phyloP scores from a whole-genome alignment of 495 filamentous ascomycete species.

The Hypomontagnella monticulosa region DNA sequence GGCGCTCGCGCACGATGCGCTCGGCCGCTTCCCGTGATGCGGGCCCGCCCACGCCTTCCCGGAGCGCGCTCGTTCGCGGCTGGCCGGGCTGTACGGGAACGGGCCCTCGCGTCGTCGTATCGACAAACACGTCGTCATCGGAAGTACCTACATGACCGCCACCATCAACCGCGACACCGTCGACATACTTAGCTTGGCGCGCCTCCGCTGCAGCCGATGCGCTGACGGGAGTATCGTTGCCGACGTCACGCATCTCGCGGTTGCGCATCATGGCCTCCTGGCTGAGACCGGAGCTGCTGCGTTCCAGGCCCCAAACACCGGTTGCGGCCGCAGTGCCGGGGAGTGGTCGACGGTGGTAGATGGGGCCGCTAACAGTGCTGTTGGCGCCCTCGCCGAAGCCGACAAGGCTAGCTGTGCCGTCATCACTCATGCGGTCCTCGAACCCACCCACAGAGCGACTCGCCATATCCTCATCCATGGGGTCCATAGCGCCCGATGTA shows the following conservation, averaged over 20 bases:
- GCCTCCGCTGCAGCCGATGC: constrained; percentile 53
- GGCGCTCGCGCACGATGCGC: constrained; percentile 62
- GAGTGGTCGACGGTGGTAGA: constrained; percentile 61
- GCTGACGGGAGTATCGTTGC: constrained; percentile 53
- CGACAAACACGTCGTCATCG: constrained; percentile 53
- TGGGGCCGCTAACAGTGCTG: constrained; percentile 79
- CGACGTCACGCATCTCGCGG: constrained; percentile 39
- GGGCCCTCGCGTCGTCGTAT: constrained; percentile 55
- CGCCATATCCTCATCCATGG: constrained; percentile 55
- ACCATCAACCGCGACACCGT: constrained; percentile 56
- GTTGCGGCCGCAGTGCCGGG: constrained; percentile 43
- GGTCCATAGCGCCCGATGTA: constrained; percentile 47
- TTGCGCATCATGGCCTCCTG: constrained; percentile 47
- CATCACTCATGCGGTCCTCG: constrained; percentile 81
- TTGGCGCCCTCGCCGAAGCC: constrained; percentile 89
- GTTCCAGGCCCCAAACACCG: constrained; percentile 50
- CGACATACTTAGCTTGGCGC: constrained; percentile 55
- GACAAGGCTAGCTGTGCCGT: constrained; percentile 74
- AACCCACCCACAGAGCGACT: constrained; percentile 68
- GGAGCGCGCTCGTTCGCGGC: constrained; percentile 46
- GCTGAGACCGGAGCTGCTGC: constrained; percentile 56
- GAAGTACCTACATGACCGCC: constrained; percentile 38
- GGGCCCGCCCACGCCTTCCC: constrained; percentile 46
- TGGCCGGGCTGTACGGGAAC: constrained; percentile 48
- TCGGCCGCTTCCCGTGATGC: constrained; percentile 58